These are phyloP conservation scores for Globisporangium okanoganense DNA, from an alignment of 352 stramenopile species.

Conservation along the genomic window DNA sequence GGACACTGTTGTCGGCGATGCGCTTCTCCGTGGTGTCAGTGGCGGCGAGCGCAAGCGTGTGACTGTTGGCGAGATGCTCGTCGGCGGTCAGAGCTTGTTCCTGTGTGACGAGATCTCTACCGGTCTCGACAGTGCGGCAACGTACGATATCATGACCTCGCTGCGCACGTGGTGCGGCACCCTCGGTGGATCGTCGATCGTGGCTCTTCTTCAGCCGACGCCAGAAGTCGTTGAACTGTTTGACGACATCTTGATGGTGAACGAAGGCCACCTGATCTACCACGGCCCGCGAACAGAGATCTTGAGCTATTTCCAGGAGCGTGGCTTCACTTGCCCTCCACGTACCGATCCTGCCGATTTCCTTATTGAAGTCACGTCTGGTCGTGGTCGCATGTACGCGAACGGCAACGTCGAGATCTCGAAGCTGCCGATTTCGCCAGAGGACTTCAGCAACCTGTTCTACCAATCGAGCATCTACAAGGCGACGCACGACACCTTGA, in stretches of 20 bases:
- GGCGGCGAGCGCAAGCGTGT: constrained; percentile 87
- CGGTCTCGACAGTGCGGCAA: constrained; percentile 80
- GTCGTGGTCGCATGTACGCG: constrained; percentile 50
- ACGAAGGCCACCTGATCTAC: constrained; percentile 92
- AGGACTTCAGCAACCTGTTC: constrained; percentile 57
- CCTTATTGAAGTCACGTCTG: constrained; percentile 65
- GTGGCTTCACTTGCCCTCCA: constrained; percentile 66
- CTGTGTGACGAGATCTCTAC: constrained; percentile 77
- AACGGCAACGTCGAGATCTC: constrained; percentile 27
- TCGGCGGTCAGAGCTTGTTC: constrained; percentile 51
- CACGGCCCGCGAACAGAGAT: constrained; percentile 78
- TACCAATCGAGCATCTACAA: constrained; percentile 49
- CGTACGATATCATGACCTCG: constrained; percentile 82
- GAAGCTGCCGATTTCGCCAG: constrained; percentile 11
- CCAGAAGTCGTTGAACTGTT: constrained; percentile 93
- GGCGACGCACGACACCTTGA: constrained; percentile 46
- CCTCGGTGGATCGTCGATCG: constrained; percentile 27
- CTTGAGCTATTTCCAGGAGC: constrained; percentile 78
- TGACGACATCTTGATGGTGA: constrained; percentile 94
- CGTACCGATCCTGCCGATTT: constrained; percentile 64
- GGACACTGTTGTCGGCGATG: constrained; percentile 92
- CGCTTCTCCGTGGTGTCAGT: constrained; percentile 80
- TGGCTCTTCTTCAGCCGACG: constrained; percentile 34
- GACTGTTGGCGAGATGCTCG: constrained; percentile 88
- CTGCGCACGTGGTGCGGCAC: constrained; percentile 36